Percentiles rank a stretch among this genome's conserved stretches.
Conservation (phyloP, 2,329 filamentous ascomycete genomes). For the Fusarium nurragi region DNA sequence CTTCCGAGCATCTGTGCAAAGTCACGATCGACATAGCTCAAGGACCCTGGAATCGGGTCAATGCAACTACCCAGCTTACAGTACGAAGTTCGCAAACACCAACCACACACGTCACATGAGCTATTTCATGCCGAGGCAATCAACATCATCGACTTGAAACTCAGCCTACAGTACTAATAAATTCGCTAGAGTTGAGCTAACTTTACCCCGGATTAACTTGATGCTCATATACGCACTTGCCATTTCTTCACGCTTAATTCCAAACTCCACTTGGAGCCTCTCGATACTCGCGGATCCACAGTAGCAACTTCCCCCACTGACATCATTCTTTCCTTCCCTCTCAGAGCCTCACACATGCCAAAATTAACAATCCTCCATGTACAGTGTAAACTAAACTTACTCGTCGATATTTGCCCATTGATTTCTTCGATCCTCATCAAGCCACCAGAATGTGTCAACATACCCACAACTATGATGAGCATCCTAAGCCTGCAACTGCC, state of each 20-base stretch:
- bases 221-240: not conserved
- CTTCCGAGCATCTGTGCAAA: constrained; percentile 2
- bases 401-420: not conserved
- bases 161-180: not conserved
- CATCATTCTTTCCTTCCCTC: constrained; percentile 11
- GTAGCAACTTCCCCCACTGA: constrained; percentile 20
- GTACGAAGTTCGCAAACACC: not conserved
- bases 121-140: constrained; percentile 9
- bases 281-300: constrained; percentile 15
- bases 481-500: not conserved
- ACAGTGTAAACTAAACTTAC: not conserved
- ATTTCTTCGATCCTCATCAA: not conserved
- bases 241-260: not conserved
- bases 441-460: constrained; percentile 17
- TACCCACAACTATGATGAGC: constrained; percentile 12
- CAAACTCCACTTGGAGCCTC: constrained; percentile 25
- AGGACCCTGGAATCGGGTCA: constrained; percentile 22
- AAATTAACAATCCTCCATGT: constrained; percentile 2
- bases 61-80: not conserved
- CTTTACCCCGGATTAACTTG: not conserved
- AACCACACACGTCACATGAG: constrained; percentile 22
- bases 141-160: not conserved
- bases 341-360: constrained; percentile 9
- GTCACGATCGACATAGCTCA: constrained; percentile 14
- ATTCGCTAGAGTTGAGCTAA: not conserved